These are phyloP conservation scores for Daldinia vernicosa DNA, from an alignment of 495 filamentous ascomycete species.

Conservation along the genomic window DNA sequence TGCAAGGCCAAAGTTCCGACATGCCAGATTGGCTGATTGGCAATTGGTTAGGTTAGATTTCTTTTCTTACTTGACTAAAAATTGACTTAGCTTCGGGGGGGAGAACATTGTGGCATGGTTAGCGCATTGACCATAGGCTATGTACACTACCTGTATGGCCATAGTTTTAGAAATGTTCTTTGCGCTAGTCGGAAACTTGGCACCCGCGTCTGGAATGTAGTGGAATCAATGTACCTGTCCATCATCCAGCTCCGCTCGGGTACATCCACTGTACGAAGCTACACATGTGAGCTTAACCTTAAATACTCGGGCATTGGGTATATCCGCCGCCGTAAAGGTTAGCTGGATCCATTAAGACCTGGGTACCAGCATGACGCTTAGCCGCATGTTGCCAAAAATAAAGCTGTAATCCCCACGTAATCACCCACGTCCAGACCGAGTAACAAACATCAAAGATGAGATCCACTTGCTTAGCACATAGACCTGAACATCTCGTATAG, in stretches of 20 bases:
- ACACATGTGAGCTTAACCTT: conserved; percentile 21
- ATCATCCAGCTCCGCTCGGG: conserved; percentile 13
- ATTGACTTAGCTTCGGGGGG: conserved; percentile 24
- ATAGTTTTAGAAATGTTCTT: neutral
- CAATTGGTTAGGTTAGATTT: neutral
- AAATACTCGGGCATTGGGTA: conserved; percentile 20
- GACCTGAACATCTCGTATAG: conserved; percentile 2
- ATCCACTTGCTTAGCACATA: neutral
- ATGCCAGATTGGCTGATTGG: conserved; percentile 37
- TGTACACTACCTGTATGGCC: too few relatives aligned
- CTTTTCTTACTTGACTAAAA: conserved; percentile 12
- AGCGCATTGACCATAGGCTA: conserved; percentile 29
- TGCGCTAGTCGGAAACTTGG: conserved; percentile 17
- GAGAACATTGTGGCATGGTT: conserved; percentile 24
- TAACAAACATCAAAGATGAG: neutral
- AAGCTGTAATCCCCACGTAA: conserved; percentile 30
- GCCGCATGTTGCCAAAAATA: conserved; percentile 37
- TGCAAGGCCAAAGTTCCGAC: conserved; percentile 44
- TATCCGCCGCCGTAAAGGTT: conserved; percentile 20
- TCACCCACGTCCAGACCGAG: neutral
- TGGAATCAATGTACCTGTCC: conserved; percentile 9
- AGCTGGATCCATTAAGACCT: neutral
- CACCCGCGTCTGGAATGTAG: neutral
- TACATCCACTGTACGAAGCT: conserved; percentile 9
- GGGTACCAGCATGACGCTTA: conserved; percentile 21